Percentiles rank a stretch among this genome's conserved stretches.
Evolutionary conservation across 2,329 filamentous ascomycete genomes (phyloP).

Genomic region (Aspergillus unguis): DNA sequence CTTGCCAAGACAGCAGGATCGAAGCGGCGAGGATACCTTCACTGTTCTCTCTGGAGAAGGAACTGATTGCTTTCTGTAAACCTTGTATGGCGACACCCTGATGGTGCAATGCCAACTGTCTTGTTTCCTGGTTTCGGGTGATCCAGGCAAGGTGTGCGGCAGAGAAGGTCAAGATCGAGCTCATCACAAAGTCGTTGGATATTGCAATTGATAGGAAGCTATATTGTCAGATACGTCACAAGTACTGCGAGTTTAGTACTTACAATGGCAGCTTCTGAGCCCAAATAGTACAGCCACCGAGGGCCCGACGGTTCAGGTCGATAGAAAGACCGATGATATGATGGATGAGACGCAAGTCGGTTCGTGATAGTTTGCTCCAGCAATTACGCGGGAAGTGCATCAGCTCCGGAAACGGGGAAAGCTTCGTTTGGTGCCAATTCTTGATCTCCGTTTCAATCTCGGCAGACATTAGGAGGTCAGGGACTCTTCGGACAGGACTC

Average conservation of each 20-base stretch:
- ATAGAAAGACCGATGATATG: conserved; percentile 84
- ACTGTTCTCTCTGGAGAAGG: conserved; percentile 80
- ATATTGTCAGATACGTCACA: conserved; percentile 9
- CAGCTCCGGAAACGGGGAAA: conserved; percentile 81
- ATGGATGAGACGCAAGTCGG: conserved; percentile 84
- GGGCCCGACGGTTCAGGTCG: conserved; percentile 72
- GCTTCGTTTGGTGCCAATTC: conserved; percentile 77
- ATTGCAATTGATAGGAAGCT: conserved; percentile 81
- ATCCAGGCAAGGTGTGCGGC: conserved; percentile 90
- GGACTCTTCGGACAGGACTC: conserved; percentile 50
- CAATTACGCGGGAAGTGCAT: conserved; percentile 71
- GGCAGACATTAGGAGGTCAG: conserved; percentile 76
- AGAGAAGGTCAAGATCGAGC: conserved; percentile 87
- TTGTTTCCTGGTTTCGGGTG: conserved; percentile 78
- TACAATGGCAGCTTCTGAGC: conserved; percentile 89
- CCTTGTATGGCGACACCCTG: conserved; percentile 81
- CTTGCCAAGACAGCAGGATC: conserved; percentile 90
- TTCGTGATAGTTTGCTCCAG: conserved; percentile 68
- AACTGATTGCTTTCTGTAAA: conserved; percentile 78
- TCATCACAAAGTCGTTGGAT: conserved; percentile 85
- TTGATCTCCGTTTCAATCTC: conserved; percentile 78
- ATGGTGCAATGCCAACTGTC: conserved; percentile 86
- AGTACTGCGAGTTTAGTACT: conserved; percentile 37
- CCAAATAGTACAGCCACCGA: conserved; percentile 86
- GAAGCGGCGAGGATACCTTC: conserved; percentile 91